Percentiles rank a stretch among this genome's conserved stretches.
phyloP scores from a whole-genome alignment of 2,329 filamentous ascomycete genomes.

The Diaporthe ampelina region DNA sequence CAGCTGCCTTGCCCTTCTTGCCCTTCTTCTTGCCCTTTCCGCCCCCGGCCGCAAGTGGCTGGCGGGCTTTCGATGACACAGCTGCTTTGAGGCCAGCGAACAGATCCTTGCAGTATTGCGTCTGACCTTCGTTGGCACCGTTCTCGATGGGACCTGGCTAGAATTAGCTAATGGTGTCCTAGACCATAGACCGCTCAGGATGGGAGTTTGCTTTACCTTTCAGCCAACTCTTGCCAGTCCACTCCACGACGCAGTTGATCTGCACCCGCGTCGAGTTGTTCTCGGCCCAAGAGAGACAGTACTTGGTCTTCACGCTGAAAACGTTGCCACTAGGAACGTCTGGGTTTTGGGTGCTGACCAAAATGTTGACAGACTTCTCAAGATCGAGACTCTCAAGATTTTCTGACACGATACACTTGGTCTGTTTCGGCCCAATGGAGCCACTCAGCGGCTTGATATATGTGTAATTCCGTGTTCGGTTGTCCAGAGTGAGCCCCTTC shows the following conservation, averaged over 20 bases:
- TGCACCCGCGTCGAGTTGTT: constrained; percentile 87
- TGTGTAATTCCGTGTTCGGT: constrained; percentile 80
- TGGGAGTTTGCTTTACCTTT: constrained; percentile 76
- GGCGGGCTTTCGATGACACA: constrained; percentile 74
- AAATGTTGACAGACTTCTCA: constrained; percentile 88
- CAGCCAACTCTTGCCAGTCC: constrained; percentile 98
- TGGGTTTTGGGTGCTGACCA: constrained; percentile 87
- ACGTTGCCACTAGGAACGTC: constrained; percentile 96
- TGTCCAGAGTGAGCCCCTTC: constrained; percentile 81
- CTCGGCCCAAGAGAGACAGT: constrained; percentile 93
- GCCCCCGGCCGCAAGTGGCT: constrained; percentile 61
- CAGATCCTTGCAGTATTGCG: constrained; percentile 84
- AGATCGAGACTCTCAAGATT: constrained; percentile 87
- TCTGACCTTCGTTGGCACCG: constrained; percentile 91
- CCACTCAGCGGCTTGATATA: constrained; percentile 93
- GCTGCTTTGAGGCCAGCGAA: constrained; percentile 80
- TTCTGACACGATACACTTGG: constrained; percentile 92
- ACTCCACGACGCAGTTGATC: constrained; percentile 92
- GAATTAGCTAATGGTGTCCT: not conserved
- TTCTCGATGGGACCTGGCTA: constrained; percentile 92
- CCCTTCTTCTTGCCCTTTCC: constrained; percentile 74
- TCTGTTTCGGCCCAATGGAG: constrained; percentile 91
- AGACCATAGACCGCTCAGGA: constrained; percentile 33
- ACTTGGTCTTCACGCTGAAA: constrained; percentile 92
- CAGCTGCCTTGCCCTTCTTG: constrained; percentile 64